These are phyloP conservation scores for Dactylellina haptotyla DNA, from an alignment of 2,329 filamentous ascomycete species.

Conservation along the genomic window DNA sequence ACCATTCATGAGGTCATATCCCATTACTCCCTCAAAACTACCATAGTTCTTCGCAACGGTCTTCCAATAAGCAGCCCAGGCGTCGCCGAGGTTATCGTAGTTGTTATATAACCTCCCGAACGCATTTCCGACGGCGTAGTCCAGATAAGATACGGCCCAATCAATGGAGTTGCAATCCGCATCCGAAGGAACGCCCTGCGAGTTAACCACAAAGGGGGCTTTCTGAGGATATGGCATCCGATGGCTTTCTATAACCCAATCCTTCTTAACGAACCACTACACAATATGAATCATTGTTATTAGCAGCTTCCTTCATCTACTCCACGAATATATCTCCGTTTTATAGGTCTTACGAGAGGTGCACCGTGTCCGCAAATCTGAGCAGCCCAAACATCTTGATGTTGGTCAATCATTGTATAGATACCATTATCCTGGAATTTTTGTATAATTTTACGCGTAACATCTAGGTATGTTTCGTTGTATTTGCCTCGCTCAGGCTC, in stretches of 20 bases:
- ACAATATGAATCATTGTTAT: too few species aligned
- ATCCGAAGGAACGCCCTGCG: constrained; percentile 37
- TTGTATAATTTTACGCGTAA: constrained; percentile 43
- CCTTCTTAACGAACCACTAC: constrained; percentile 53
- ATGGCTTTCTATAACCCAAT: constrained; percentile 41
- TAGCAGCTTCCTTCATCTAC: too few species aligned
- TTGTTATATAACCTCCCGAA: constrained; percentile 53
- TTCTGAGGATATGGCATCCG: constrained; percentile 50
- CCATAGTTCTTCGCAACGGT: constrained; percentile 32
- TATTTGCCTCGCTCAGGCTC: constrained; percentile 40
- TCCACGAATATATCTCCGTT: too few species aligned
- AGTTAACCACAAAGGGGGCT: constrained; percentile 34
- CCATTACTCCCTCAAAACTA: constrained; percentile 38
- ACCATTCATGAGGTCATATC: constrained; percentile 54
- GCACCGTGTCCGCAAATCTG: constrained; percentile 50
- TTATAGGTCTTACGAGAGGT: constrained; percentile 40
- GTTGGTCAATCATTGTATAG: constrained; percentile 50
- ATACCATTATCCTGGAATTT: constrained; percentile 52
- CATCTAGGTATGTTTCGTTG: constrained; percentile 51
- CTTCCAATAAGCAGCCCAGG: constrained; percentile 51
- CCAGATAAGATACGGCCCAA: constrained; percentile 43
- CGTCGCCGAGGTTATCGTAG: constrained; percentile 47
- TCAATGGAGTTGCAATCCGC: constrained; percentile 47
- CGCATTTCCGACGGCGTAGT: constrained; percentile 46
- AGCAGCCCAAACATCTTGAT: constrained; percentile 51